Percentiles rank a stretch among this genome's conserved stretches.
Conservation (phyloP, 345 rosid genomes). For the Sisymbrium altissimum region DNA sequence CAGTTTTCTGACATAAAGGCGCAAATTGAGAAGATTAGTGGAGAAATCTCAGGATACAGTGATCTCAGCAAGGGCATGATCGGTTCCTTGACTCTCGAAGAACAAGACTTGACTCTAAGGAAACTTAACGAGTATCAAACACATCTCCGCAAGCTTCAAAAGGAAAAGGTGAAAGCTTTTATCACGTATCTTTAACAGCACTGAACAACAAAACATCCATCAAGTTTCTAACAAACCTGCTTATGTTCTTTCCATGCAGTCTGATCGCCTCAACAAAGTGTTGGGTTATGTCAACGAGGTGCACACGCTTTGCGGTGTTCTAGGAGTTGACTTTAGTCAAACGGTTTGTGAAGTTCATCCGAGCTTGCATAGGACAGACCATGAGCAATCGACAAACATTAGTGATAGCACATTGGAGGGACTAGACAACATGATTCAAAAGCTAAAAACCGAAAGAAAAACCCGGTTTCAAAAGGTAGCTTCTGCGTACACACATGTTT, state of each 20-base stretch:
- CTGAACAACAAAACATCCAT: background rate
- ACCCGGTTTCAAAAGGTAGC: constrained; percentile 68
- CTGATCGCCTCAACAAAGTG: constrained; percentile 83
- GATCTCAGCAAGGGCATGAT: constrained; percentile 36
- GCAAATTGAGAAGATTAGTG: constrained; percentile 78
- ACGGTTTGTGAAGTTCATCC: constrained; percentile 89
- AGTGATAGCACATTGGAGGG: constrained; percentile 77
- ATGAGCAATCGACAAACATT: constrained; percentile 80
- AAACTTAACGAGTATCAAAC: constrained; percentile 81
- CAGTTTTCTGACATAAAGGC: constrained; percentile 68
- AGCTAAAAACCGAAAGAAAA: constrained; percentile 69
- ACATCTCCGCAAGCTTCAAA: constrained; percentile 74
- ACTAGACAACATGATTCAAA: constrained; percentile 61
- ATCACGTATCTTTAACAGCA: background rate
- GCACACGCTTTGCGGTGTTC: constrained; percentile 78
- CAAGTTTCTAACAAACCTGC: background rate
- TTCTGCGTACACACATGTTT: background rate
- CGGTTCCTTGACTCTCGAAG: constrained; percentile 52
- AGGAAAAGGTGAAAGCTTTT: constrained; percentile 60
- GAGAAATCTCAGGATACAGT: constrained; percentile 75
- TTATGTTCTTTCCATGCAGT: constrained; percentile 49
- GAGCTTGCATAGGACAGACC: constrained; percentile 62
- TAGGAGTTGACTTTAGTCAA: constrained; percentile 79
- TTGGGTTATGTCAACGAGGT: constrained; percentile 76
- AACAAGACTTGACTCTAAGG: constrained; percentile 77